phyloP scores from a whole-genome alignment of 108 stramenopile genomes.

The Discostella stelligeroides region DNA sequence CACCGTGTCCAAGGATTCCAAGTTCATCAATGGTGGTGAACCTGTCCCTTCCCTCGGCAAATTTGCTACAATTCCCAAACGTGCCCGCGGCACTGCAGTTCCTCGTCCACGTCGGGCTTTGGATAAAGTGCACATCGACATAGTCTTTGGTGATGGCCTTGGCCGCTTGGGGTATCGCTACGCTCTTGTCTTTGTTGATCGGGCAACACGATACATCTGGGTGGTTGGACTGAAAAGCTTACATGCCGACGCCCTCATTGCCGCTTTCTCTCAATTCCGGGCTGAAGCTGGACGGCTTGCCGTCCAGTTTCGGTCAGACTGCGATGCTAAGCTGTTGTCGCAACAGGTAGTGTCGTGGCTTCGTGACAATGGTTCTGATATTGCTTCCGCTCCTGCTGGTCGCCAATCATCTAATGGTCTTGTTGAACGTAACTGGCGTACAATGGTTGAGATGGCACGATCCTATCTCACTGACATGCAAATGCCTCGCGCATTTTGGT shows the following conservation, averaged over 20 bases:
- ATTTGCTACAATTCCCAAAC: conserved; percentile 17
- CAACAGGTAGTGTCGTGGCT: conserved; percentile 9
- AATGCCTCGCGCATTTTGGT: conserved; percentile 29
- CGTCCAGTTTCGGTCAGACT: conserved; percentile 19
- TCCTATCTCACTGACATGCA: conserved; percentile 32
- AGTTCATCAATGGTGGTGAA: conserved; percentile 7
- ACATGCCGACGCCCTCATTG: conserved; percentile 13
- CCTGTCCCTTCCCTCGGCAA: conserved; percentile 7
- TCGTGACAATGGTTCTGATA: conserved; percentile 1
- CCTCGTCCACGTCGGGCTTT: not conserved
- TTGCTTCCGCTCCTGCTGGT: conserved; percentile 26
- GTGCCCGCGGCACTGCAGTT: not conserved
- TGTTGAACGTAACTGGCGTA: conserved; percentile 22
- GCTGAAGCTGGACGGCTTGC: conserved; percentile 11
- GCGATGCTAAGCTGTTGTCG: conserved; percentile 24
- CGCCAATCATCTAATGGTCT: conserved; percentile 28
- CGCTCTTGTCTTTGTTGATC: conserved; percentile 21
- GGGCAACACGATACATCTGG: conserved; percentile 19
- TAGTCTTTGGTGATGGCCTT: conserved; percentile 26
- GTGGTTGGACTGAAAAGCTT: conserved; percentile 20
- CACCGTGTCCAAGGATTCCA: conserved; percentile 7
- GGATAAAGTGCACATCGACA: conserved; percentile 25
- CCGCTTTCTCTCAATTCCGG: conserved; percentile 1
- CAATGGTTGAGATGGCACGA: conserved; percentile 15
- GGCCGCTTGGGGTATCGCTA: conserved; percentile 18